Evolutionary conservation across 169 alveolate species (phyloP).

Genomic region (Eimeria acervulina): DNA sequence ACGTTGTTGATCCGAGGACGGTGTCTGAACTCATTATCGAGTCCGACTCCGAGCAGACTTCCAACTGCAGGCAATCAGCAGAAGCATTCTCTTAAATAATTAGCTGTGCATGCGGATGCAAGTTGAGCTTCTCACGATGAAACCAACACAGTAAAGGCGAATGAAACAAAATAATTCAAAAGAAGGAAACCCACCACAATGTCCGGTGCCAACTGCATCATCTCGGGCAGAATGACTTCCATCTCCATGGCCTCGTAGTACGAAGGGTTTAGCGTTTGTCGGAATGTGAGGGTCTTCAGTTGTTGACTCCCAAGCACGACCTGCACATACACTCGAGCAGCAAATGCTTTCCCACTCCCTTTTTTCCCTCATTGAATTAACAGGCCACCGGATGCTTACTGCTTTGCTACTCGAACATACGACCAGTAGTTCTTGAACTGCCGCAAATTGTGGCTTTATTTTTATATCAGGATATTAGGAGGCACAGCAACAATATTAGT

Average conservation of each 20-base stretch:
- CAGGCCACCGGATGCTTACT: neutral
- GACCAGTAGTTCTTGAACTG: neutral
- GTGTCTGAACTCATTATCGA: conserved; percentile 60
- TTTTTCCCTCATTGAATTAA: neutral
- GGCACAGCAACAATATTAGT: neutral
- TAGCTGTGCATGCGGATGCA: neutral
- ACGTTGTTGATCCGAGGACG: conserved; percentile 61
- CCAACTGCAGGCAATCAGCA: conserved; percentile 41
- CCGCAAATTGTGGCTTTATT: no score
- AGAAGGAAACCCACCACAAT: conserved; percentile 86
- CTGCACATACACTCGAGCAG: conserved; percentile 81
- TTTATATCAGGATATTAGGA: neutral
- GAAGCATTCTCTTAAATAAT: neutral
- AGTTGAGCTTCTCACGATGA: neutral
- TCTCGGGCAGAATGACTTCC: conserved; percentile 92
- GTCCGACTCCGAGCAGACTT: conserved; percentile 71
- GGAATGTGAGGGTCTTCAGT: conserved; percentile 89
- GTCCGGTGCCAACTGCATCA: conserved; percentile 93
- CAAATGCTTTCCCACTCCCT: neutral
- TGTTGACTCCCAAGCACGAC: conserved; percentile 92
- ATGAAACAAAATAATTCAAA: neutral
- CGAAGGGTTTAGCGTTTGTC: conserved; percentile 91
- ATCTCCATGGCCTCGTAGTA: conserved; percentile 94
- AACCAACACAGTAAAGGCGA: neutral
- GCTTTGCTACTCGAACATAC: neutral